Percentiles rank a stretch among this genome's conserved stretches.
phyloP scores from a whole-genome alignment of 495 filamentous ascomycete species.

The Penicillium lagena region DNA sequence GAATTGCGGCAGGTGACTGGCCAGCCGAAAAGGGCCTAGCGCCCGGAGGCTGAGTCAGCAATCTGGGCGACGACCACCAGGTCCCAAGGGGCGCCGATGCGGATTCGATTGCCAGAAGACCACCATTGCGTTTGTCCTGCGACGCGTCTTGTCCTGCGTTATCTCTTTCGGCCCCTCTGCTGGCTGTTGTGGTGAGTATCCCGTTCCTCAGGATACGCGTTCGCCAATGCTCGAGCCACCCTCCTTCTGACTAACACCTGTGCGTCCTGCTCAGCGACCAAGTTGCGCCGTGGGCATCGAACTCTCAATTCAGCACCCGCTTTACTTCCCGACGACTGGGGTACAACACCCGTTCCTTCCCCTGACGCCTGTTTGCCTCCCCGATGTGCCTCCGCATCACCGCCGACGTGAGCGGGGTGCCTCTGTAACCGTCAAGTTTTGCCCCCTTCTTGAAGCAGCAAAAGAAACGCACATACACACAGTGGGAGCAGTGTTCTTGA shows the following conservation, averaged over 20 bases:
- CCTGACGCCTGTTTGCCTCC: conserved; percentile 2
- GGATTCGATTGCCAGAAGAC: conserved; percentile 28
- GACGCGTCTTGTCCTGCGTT: conserved; percentile 27
- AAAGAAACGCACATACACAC: not conserved
- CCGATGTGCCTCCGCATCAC: conserved; percentile 21
- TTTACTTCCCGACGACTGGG: not conserved
- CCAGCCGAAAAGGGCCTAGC: conserved; percentile 34
- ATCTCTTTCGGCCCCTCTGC: conserved; percentile 6
- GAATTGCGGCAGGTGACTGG: conserved; percentile 17
- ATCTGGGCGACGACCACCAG: conserved; percentile 32
- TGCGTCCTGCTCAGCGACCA: conserved; percentile 10
- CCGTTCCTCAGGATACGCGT: conserved; percentile 15
- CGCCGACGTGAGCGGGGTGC: conserved; percentile 26
- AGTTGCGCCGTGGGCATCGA: conserved; percentile 8
- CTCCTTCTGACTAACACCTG: conserved; percentile 13
- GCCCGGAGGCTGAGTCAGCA: conserved; percentile 33
- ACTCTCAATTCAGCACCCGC: not conserved
- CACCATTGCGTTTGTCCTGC: conserved; percentile 22
- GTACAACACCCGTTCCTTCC: not conserved
- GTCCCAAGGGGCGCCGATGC: conserved; percentile 33
- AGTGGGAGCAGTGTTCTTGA: not conserved
- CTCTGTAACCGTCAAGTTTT: conserved; percentile 14
- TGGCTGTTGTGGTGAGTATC: conserved; percentile 18
- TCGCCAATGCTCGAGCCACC: conserved; percentile 9
- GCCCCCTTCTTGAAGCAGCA: conserved; percentile 3